These are phyloP conservation scores for Vanderwaltozyma verrucispora DNA, from an alignment of 805 yeast genomes.

Conservation along the genomic window DNA sequence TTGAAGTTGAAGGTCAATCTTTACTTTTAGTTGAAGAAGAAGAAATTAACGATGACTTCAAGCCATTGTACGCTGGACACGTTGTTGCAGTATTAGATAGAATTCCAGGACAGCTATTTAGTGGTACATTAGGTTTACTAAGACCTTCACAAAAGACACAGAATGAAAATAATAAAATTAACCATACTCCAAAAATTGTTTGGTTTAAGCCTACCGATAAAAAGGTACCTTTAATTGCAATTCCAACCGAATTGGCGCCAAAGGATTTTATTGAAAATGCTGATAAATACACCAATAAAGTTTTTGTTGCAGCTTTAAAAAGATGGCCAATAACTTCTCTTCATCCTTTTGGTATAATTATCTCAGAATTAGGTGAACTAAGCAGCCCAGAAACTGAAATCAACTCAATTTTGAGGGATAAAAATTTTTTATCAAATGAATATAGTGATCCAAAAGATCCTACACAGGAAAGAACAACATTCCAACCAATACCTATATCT, in stretches of 20 bases:
- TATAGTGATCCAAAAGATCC: conserved; percentile 41
- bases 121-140: conserved; percentile 87
- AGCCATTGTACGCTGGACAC: conserved; percentile 95
- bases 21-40: conserved; percentile 87
- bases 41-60: conserved; percentile 83
- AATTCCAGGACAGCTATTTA: conserved; percentile 91
- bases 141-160: conserved; percentile 87
- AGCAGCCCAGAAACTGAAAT: conserved; percentile 71
- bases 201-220: conserved; percentile 99
- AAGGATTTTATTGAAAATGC: conserved; percentile 90
- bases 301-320: conserved; percentile 90
- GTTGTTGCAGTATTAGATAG: conserved; percentile 97
- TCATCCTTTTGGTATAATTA: conserved; percentile 94
- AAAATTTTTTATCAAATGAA: conserved; percentile 73
- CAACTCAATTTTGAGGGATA: conserved; percentile 81
- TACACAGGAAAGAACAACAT: conserved; percentile 18
- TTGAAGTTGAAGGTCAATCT: conserved; percentile 97
- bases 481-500: conserved; percentile 17
- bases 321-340: conserved; percentile 99
- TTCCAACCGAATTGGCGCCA: conserved; percentile 98
- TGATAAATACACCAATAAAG: conserved; percentile 65
- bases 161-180: conserved; percentile 37
- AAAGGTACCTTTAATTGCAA: conserved; percentile 96
- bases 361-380: conserved; percentile 74
- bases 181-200: conserved; percentile 55